phyloP scores from a whole-genome alignment of 495 filamentous ascomycete genomes.

The Xylaria sp. region DNA sequence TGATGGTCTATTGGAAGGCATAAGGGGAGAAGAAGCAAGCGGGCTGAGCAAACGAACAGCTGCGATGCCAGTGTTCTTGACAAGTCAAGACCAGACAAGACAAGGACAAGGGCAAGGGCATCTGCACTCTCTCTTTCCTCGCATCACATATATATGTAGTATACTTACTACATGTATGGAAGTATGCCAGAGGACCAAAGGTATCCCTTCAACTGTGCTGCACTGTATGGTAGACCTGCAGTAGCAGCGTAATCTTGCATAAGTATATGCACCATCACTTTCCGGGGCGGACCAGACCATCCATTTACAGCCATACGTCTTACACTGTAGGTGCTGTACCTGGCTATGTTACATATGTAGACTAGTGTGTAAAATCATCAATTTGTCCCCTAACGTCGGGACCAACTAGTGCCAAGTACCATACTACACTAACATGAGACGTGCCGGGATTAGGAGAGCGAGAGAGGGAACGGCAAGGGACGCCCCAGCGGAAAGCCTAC shows the following conservation, averaged over 20 bases:
- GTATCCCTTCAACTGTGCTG: neutral
- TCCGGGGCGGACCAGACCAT: slow-evolving; percentile 11
- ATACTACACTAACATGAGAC: neutral
- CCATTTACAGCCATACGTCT: neutral
- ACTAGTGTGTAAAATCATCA: neutral
- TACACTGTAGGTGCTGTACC: neutral
- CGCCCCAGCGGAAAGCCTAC: neutral
- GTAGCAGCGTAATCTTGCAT: slow-evolving; percentile 27
- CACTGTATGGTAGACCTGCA: slow-evolving; percentile 16
- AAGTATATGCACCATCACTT: slow-evolving; percentile 6
- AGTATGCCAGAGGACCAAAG: neutral
- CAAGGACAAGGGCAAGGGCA: slow-evolving; percentile 4
- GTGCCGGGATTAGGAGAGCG: neutral
- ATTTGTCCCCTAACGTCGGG: slow-evolving; percentile 13
- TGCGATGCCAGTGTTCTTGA: slow-evolving; percentile 6
- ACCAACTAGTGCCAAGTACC: slow-evolving; percentile 1
- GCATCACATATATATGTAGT: neutral
- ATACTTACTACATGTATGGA: neutral
- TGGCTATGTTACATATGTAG: neutral
- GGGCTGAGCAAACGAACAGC: slow-evolving; percentile 15
- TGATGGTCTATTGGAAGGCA: neutral
- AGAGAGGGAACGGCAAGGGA: neutral
- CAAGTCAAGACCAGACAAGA: neutral
- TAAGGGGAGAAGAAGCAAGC: neutral
- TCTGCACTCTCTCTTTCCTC: neutral